Evolutionary conservation across 164 flowering plant species (phyloP).

Genomic region (Cinnamomum chago): DNA sequence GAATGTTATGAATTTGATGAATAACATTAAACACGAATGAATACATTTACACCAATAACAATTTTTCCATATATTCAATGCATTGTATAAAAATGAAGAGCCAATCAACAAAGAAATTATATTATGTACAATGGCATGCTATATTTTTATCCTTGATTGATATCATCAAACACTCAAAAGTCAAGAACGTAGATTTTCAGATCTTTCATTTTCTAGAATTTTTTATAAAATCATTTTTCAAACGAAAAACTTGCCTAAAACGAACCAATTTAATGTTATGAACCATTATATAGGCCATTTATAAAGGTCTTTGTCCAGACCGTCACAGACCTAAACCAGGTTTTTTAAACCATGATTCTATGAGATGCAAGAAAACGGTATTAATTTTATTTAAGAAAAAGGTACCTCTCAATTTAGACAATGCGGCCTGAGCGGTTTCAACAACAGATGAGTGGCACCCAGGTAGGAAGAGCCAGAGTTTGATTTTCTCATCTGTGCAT

Average conservation of each 20-base stretch:
- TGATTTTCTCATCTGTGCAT: constrained; percentile 84
- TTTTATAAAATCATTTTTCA: too few species aligned
- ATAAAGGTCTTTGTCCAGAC: neutral
- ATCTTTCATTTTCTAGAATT: too few species aligned
- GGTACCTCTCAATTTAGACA: constrained; percentile 81
- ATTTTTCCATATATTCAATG: too few species aligned
- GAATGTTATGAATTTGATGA: neutral
- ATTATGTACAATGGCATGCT: too few species aligned
- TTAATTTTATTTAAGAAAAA: neutral
- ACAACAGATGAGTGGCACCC: constrained; percentile 70
- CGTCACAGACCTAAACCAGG: neutral
- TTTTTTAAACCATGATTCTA: neutral
- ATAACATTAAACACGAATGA: neutral
- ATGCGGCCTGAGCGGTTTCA: constrained; percentile 75
- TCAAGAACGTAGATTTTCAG: too few species aligned
- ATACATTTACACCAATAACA: neutral
- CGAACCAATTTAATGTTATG: too few species aligned
- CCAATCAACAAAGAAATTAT: too few species aligned
- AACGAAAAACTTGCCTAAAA: too few species aligned
- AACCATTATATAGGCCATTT: neutral
- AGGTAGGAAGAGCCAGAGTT: constrained; percentile 97
- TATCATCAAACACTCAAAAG: neutral
- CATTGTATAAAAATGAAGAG: too few species aligned
- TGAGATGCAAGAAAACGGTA: constrained; percentile 3
- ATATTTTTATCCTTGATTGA: neutral